phyloP scores from a whole-genome alignment of 2,329 filamentous ascomycete genomes.

The Botrytis cinerea region DNA sequence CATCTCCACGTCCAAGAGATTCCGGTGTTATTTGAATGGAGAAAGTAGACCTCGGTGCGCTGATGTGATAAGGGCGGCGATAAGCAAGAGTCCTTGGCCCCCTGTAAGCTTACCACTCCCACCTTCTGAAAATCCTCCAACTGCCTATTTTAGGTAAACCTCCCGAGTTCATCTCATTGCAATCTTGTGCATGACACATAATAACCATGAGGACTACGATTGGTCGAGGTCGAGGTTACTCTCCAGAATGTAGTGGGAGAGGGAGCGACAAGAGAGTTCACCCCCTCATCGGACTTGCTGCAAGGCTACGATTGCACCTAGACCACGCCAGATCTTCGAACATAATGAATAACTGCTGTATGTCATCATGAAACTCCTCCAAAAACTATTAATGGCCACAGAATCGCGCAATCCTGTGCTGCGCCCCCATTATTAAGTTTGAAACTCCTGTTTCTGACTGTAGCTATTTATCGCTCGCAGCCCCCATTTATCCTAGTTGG shows the following conservation, averaged over 20 bases:
- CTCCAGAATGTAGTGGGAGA: neutral
- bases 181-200: neutral
- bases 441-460: slow-evolving; percentile 12
- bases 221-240: neutral
- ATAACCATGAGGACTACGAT: neutral
- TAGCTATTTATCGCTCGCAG: slow-evolving; percentile 16
- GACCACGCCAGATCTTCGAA: neutral
- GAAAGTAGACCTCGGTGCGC: slow-evolving; percentile 6
- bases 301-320: neutral
- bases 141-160: neutral
- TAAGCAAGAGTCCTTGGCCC: neutral
- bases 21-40: neutral
- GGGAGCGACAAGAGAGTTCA: neutral
- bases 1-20: neutral
- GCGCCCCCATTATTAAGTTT: slow-evolving; percentile 15
- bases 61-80: slow-evolving; percentile 13
- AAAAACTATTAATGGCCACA: slow-evolving; percentile 2
- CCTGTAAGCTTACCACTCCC: slow-evolving; percentile 12
- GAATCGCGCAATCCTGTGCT: slow-evolving; percentile 8
- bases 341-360: neutral
- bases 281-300: neutral
- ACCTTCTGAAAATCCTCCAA: slow-evolving; percentile 7
- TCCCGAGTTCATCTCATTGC: neutral
- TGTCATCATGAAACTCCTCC: neutral
- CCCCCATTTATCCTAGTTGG: slow-evolving; percentile 3